phyloP scores from a whole-genome alignment of 1,284 basidiomycete genomes.

The Naganishia liquefaciens region DNA sequence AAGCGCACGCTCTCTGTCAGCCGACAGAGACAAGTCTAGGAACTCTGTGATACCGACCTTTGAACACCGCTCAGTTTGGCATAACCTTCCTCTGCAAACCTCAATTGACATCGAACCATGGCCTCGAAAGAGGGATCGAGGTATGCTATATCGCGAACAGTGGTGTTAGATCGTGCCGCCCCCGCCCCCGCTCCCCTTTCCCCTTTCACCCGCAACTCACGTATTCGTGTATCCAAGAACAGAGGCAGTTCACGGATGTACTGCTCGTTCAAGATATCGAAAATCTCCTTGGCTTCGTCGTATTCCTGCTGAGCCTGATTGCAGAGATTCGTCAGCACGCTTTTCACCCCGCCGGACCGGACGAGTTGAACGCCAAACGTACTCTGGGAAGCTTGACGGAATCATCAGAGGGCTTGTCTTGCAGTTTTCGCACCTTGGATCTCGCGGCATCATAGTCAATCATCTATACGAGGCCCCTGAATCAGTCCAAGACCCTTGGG shows the following conservation, averaged over 20 bases:
- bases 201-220: slow-evolving; percentile 51
- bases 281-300: slow-evolving; percentile 90
- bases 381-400: slow-evolving; percentile 84
- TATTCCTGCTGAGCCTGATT: slow-evolving; percentile 85
- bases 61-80: slow-evolving; percentile 97
- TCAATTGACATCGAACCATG: slow-evolving; percentile 96
- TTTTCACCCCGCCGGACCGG: neutral
- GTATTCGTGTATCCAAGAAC: slow-evolving; percentile 88
- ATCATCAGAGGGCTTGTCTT: slow-evolving; percentile 93
- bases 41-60: slow-evolving; percentile 57
- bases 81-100: slow-evolving; percentile 96
- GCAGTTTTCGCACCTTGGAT: slow-evolving; percentile 80
- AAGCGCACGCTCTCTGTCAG: neutral
- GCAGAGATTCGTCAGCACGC: neutral
- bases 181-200: too few relatives aligned
- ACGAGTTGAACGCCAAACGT: slow-evolving; percentile 35
- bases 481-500: too few relatives aligned
- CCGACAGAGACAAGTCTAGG: neutral
- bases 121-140: slow-evolving; percentile 98
- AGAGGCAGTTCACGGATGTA: slow-evolving; percentile 88
- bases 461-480: slow-evolving; percentile 63
- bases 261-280: slow-evolving; percentile 89
- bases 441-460: slow-evolving; percentile 94
- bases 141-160: slow-evolving; percentile 57
- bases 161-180: too few relatives aligned